A percentile compares a stretch with the other conserved stretches of the same genome.
These are phyloP conservation scores for Calocybe cyanea DNA, from an alignment of 768 basidiomycete species.

Conservation along the genomic window DNA sequence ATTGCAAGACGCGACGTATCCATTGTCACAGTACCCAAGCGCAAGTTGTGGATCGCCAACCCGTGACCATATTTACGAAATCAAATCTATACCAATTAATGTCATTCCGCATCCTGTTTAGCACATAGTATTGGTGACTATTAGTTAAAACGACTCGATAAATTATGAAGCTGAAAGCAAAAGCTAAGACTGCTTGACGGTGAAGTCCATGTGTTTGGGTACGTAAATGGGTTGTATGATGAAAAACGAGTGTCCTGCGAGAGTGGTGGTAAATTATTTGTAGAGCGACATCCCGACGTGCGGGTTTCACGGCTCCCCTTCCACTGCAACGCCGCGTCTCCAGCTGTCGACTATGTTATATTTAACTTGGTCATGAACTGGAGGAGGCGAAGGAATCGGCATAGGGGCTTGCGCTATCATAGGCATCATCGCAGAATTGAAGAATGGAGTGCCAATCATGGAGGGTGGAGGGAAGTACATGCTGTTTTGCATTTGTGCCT, in stretches of 20 bases:
- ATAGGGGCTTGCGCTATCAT: constrained; percentile 42
- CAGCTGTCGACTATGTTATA: constrained; percentile 74
- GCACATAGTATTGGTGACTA: constrained; percentile 13
- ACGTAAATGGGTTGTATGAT: background rate
- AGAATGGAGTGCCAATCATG: constrained; percentile 71
- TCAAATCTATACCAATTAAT: background rate
- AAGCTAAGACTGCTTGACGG: constrained; percentile 1
- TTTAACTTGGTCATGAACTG: constrained; percentile 60
- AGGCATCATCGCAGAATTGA: constrained; percentile 52
- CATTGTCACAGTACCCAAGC: constrained; percentile 75
- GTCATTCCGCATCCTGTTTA: background rate
- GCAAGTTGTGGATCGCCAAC: constrained; percentile 72
- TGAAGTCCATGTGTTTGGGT: background rate
- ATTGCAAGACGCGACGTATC: constrained; percentile 80
- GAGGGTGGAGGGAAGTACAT: constrained; percentile 69
- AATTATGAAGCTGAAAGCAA: constrained; percentile 4
- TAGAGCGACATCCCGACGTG: too few relatives aligned
- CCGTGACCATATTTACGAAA: constrained; percentile 28
- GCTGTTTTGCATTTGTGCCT: constrained; percentile 69
- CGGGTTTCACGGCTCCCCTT: constrained; percentile 46
- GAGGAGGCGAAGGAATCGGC: constrained; percentile 57
- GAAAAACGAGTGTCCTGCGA: background rate
- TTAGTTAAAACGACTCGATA: constrained; percentile 12
- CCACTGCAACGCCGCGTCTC: constrained; percentile 75
- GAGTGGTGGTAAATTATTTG: too few relatives aligned